Conservation (phyloP, 108 stramenopile species). For the Mediolabrus comicus region DNA sequence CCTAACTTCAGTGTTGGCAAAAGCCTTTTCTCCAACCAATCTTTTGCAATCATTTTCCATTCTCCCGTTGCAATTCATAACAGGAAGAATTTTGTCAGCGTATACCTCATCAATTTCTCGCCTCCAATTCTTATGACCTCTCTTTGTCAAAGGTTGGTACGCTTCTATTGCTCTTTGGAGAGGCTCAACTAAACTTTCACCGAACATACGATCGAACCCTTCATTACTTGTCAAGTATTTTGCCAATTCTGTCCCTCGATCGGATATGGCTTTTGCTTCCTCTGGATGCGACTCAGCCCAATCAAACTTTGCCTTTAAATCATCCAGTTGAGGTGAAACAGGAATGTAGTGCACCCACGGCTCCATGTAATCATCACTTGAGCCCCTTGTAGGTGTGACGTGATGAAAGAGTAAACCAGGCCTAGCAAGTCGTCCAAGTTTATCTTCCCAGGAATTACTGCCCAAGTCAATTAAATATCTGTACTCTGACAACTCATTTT, state of each 20-base stretch:
- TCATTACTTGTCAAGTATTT: not conserved
- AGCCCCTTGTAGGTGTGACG: constrained; percentile 2
- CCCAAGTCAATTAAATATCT: constrained; percentile 37
- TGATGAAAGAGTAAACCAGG: constrained; percentile 16
- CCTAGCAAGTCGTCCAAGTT: constrained; percentile 3
- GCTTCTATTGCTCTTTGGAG: not conserved
- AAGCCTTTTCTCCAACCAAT: not conserved
- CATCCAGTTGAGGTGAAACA: not conserved
- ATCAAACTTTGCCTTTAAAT: constrained; percentile 11
- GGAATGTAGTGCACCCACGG: constrained; percentile 32
- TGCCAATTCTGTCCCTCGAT: not conserved
- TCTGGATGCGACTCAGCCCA: constrained; percentile 16
- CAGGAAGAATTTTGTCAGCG: not conserved
- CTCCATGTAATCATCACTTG: not conserved
- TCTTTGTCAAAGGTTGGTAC: not conserved
- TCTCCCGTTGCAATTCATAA: not conserved
- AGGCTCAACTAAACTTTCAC: not conserved
- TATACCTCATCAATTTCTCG: not conserved
- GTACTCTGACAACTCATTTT: constrained; percentile 2
- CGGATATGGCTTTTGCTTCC: constrained; percentile 5
- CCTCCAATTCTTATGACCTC: not conserved
- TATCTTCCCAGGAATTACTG: constrained; percentile 9
- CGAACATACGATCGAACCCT: not conserved
- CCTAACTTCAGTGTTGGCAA: not conserved
- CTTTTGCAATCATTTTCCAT: not conserved